Percentiles rank a stretch among this genome's conserved stretches.
These are phyloP conservation scores for Solanum raphanifolium DNA, from an alignment of 257 asterid species.

Conservation along the genomic window DNA sequence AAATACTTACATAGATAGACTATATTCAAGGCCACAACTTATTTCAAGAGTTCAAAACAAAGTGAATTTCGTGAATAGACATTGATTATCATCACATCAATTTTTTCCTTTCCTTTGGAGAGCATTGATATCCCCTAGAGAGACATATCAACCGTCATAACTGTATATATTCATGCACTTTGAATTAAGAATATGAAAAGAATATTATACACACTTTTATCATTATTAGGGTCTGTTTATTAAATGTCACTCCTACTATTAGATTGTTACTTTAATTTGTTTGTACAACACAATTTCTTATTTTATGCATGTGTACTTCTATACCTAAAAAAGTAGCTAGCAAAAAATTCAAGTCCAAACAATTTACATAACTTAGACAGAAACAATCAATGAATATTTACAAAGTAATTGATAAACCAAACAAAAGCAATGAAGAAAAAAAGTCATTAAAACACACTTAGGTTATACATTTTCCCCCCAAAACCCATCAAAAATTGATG, in stretches of 20 bases:
- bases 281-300: not conserved
- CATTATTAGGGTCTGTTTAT: not conserved
- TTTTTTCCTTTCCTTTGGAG: too few species aligned
- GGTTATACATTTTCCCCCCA: not conserved
- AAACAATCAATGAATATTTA: not conserved
- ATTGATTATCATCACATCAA: too few species aligned
- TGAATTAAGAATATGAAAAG: not conserved
- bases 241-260: not conserved
- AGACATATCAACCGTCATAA: not conserved
- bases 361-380: too few species aligned
- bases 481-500: not conserved
- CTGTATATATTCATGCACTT: not conserved
- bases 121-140: not conserved
- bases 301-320: not conserved
- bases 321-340: not conserved
- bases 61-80: too few species aligned
- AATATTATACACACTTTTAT: not conserved
- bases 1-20: too few species aligned
- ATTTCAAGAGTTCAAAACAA: too few species aligned
- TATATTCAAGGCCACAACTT: too few species aligned
- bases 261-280: too few species aligned
- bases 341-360: not conserved
- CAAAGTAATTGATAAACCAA: not conserved
- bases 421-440: too few species aligned
- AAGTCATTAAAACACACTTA: not conserved